Conservation (phyloP, 495 filamentous ascomycete genomes). For the Hypoxylon intermedium region DNA sequence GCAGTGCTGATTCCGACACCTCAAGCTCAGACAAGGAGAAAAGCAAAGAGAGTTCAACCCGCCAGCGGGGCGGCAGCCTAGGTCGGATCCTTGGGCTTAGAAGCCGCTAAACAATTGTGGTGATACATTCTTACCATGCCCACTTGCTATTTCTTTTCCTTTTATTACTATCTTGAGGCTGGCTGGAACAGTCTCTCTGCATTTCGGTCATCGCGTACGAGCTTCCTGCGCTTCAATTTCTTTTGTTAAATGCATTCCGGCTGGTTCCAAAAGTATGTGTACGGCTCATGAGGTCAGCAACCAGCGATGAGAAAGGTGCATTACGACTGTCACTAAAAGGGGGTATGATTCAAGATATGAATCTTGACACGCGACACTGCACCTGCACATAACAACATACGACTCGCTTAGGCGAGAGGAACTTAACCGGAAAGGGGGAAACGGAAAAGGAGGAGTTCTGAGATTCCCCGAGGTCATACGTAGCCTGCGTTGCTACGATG, state of each 20-base stretch:
- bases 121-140: not conserved
- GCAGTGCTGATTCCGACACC: constrained; percentile 14
- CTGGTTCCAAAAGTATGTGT: constrained; percentile 16
- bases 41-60: constrained; percentile 13
- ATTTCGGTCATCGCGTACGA: not conserved
- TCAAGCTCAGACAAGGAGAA: constrained; percentile 11
- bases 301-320: constrained; percentile 17
- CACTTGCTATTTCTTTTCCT: constrained; percentile 1
- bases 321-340: constrained; percentile 24
- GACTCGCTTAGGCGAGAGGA: constrained; percentile 36
- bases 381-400: constrained; percentile 29
- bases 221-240: constrained; percentile 15
- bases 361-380: constrained; percentile 12
- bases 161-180: not conserved
- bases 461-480: constrained; percentile 8
- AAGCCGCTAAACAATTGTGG: constrained; percentile 5
- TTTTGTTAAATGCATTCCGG: not conserved
- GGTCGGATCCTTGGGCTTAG: constrained; percentile 39
- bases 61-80: constrained; percentile 41
- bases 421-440: constrained; percentile 8
- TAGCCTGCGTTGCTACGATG: constrained; percentile 12
- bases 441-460: constrained; percentile 1
- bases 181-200: constrained; percentile 6
- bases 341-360: constrained; percentile 16
- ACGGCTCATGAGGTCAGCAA: constrained; percentile 17